These are phyloP conservation scores for Boletus speciosus DNA, from an alignment of 768 basidiomycete species.

Conservation along the genomic window DNA sequence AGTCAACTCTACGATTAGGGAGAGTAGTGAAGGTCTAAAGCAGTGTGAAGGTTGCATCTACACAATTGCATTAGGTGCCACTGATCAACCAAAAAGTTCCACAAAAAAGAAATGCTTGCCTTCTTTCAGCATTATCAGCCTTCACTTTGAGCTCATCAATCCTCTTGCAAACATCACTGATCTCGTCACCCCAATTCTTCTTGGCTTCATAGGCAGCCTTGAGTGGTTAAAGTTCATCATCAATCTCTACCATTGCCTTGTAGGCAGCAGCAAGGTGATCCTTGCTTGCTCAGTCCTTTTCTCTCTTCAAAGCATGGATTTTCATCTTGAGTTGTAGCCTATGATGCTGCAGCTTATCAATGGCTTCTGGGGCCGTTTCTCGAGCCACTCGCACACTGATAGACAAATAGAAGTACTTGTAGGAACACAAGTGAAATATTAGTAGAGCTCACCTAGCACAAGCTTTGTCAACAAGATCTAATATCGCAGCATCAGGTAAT, in stretches of 20 bases:
- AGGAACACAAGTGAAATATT: not conserved
- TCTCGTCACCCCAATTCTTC: conserved; percentile 77
- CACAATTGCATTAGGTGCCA: not conserved
- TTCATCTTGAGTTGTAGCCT: conserved; percentile 93
- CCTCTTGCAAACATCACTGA: conserved; percentile 68
- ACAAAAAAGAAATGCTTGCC: conserved; percentile 39
- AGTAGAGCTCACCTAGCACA: conserved; percentile 64
- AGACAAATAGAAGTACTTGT: conserved; percentile 1
- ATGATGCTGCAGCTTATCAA: conserved; percentile 85
- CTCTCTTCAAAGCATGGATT: conserved; percentile 89
- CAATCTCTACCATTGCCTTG: conserved; percentile 78
- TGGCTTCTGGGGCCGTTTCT: conserved; percentile 91
- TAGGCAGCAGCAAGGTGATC: conserved; percentile 71
- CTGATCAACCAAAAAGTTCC: not conserved
- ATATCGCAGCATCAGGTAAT: conserved; percentile 79
- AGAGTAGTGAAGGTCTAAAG: conserved; percentile 86
- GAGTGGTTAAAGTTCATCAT: conserved; percentile 80
- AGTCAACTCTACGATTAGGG: conserved; percentile 75
- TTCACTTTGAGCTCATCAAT: conserved; percentile 92
- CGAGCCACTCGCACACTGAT: conserved; percentile 81
- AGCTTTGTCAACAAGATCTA: conserved; percentile 86
- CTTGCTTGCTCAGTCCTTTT: conserved; percentile 86
- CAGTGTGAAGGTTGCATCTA: conserved; percentile 69
- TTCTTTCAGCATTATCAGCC: conserved; percentile 88
- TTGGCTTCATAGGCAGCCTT: conserved; percentile 85